phyloP scores from a whole-genome alignment of 2,329 filamentous ascomycete species.

The Xylariales sp. region DNA sequence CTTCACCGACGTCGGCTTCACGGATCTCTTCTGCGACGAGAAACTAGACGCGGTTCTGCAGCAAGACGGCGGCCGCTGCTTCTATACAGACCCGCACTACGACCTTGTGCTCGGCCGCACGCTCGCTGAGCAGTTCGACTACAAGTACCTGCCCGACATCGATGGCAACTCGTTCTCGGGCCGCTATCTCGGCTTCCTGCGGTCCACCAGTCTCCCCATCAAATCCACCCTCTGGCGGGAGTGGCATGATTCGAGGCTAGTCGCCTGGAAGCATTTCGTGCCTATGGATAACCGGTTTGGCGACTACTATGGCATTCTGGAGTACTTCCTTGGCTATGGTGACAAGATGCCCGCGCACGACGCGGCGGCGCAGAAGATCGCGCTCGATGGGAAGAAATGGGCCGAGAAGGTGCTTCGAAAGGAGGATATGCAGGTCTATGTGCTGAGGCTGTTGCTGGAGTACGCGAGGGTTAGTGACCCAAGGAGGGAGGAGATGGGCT shows the following conservation, averaged over 20 bases:
- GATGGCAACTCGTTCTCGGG: conserved; percentile 71
- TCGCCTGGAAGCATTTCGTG: conserved; percentile 77
- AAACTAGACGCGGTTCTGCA: conserved; percentile 22
- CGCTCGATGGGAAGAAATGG: conserved; percentile 62
- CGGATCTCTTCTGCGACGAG: conserved; percentile 47
- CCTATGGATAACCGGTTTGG: conserved; percentile 71
- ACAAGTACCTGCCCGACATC: conserved; percentile 71
- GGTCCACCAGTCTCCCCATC: conserved; percentile 65
- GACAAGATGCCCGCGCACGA: conserved; percentile 45
- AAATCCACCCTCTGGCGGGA: conserved; percentile 76
- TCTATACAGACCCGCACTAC: conserved; percentile 46
- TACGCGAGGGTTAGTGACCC: conserved; percentile 54
- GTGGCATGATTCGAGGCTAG: conserved; percentile 72
- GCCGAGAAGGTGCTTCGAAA: conserved; percentile 61
- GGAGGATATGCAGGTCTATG: conserved; percentile 72
- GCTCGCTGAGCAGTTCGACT: conserved; percentile 49
- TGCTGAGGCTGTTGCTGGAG: conserved; percentile 59
- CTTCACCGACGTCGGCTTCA: conserved; percentile 48
- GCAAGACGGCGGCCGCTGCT: conserved; percentile 34
- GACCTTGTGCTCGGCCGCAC: conserved; percentile 32
- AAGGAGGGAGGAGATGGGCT: conserved; percentile 47
- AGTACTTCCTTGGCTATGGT: conserved; percentile 65
- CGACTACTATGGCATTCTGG: conserved; percentile 68
- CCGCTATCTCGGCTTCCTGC: conserved; percentile 64
- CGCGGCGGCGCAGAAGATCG: conserved; percentile 57